Percentiles rank a stretch among this genome's conserved stretches.
phyloP scores from a whole-genome alignment of 306 rosid species.

The Gastrolobium villosum region DNA sequence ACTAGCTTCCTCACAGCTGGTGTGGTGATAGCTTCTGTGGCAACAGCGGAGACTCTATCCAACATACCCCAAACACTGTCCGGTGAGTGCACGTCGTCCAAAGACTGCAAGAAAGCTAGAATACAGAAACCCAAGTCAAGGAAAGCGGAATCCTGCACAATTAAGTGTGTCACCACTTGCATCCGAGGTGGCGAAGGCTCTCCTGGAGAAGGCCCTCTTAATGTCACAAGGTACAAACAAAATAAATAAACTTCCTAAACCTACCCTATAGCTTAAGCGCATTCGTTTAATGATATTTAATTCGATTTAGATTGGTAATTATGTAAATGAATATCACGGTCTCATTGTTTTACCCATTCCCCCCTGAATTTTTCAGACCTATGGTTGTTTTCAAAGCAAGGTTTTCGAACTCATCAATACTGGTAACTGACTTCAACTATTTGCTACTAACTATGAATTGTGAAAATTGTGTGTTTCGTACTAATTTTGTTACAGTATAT shows the following conservation, averaged over 20 bases:
- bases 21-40: slow-evolving; percentile 51
- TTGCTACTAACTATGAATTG: background rate
- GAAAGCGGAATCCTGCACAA: slow-evolving; percentile 89
- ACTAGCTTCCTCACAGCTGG: slow-evolving; percentile 61
- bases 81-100: slow-evolving; percentile 65
- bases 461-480: background rate
- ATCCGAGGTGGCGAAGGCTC: slow-evolving; percentile 93
- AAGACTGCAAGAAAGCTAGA: slow-evolving; percentile 70
- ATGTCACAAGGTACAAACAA: slow-evolving; percentile 65
- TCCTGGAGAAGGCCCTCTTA: slow-evolving; percentile 96
- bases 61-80: slow-evolving; percentile 93
- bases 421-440: slow-evolving; percentile 62
- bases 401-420: slow-evolving; percentile 90
- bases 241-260: background rate
- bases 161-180: slow-evolving; percentile 89
- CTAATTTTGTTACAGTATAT: no score
- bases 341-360: background rate
- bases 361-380: slow-evolving; percentile 64
- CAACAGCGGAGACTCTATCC: slow-evolving; percentile 61
- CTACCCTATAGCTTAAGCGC: no score
- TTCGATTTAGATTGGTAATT: slow-evolving; percentile 10
- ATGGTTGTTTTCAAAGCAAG: slow-evolving; percentile 92
- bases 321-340: background rate
- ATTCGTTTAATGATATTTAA: background rate
- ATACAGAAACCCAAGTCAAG: slow-evolving; percentile 91